Percentiles rank a stretch among this genome's conserved stretches.
phyloP scores from a whole-genome alignment of 192 early-diverging fungal genomes.

The Ramicandelaber brevisporus region DNA sequence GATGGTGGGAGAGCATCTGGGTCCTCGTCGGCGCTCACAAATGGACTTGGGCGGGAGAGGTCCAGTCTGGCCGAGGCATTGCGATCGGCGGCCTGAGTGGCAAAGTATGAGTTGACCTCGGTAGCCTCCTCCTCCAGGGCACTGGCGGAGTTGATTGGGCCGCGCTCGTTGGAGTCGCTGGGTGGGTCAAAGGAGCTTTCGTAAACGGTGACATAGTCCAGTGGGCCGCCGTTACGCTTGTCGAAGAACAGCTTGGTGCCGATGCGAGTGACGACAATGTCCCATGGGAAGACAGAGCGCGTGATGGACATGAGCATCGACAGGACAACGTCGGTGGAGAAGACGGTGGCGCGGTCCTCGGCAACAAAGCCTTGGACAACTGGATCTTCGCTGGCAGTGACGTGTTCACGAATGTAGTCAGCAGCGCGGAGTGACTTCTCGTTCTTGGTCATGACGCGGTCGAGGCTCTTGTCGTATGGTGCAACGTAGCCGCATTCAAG shows the following conservation, averaged over 20 bases:
- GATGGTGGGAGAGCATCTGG: constrained; percentile 26
- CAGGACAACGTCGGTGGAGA: constrained; percentile 75
- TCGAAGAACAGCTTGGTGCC: constrained; percentile 70
- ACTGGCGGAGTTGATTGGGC: constrained; percentile 64
- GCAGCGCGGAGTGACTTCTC: constrained; percentile 43
- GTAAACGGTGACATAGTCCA: constrained; percentile 78
- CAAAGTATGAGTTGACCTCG: constrained; percentile 59
- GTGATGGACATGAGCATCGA: constrained; percentile 80
- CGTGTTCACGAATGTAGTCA: constrained; percentile 41
- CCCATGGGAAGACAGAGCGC: constrained; percentile 84
- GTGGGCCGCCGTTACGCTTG: constrained; percentile 58
- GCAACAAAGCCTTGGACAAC: constrained; percentile 31
- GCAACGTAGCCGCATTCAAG: constrained; percentile 51
- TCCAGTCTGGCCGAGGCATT: constrained; percentile 14
- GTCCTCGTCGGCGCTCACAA: constrained; percentile 18
- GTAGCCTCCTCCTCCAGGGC: constrained; percentile 73
- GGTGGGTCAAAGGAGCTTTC: constrained; percentile 87
- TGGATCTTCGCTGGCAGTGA: constrained; percentile 69
- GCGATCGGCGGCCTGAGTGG: constrained; percentile 43
- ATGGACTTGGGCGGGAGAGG: constrained; percentile 52
- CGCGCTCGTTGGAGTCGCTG: constrained; percentile 64
- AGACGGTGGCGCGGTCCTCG: constrained; percentile 30
- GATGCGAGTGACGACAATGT: constrained; percentile 69
- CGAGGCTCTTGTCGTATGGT: constrained; percentile 56
- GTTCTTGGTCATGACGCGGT: constrained; percentile 57